Percentiles rank a stretch among this genome's conserved stretches.
Conservation (phyloP, 768 basidiomycete species). For the Tulasnella sp. region DNA sequence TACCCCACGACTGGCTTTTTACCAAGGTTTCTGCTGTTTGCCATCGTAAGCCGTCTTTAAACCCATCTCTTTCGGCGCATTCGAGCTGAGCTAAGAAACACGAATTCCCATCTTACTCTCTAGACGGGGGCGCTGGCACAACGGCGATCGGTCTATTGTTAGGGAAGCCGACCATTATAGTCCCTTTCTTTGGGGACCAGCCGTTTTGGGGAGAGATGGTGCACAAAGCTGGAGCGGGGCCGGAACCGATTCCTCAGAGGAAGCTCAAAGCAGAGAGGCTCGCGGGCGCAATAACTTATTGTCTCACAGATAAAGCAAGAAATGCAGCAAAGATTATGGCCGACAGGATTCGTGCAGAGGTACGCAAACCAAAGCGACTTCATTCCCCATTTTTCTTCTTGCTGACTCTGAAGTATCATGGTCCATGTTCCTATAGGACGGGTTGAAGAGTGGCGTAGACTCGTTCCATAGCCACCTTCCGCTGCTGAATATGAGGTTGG, state of each 20-base stretch:
- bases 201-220: constrained; percentile 54
- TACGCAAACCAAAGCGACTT: constrained; percentile 31
- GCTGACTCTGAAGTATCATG: background rate
- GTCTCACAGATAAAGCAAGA: constrained; percentile 46
- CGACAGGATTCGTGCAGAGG: constrained; percentile 50
- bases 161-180: constrained; percentile 56
- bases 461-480: constrained; percentile 60
- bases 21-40: constrained; percentile 55
- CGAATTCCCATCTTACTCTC: background rate
- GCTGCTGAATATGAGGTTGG: constrained; percentile 53
- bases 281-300: constrained; percentile 50
- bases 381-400: background rate
- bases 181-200: constrained; percentile 67
- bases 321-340: constrained; percentile 49
- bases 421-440: constrained; percentile 40
- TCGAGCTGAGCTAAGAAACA: background rate
- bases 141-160: constrained; percentile 59
- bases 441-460: constrained; percentile 46
- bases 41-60: constrained; percentile 39
- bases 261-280: constrained; percentile 48
- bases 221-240: constrained; percentile 57
- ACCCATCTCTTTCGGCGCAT: background rate
- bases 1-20: constrained; percentile 69
- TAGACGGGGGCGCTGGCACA: constrained; percentile 59
- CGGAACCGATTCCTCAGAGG: constrained; percentile 55